Evolutionary conservation across 371 early-diverging fungal species (phyloP).

Genomic region (Mortierella sp.): DNA sequence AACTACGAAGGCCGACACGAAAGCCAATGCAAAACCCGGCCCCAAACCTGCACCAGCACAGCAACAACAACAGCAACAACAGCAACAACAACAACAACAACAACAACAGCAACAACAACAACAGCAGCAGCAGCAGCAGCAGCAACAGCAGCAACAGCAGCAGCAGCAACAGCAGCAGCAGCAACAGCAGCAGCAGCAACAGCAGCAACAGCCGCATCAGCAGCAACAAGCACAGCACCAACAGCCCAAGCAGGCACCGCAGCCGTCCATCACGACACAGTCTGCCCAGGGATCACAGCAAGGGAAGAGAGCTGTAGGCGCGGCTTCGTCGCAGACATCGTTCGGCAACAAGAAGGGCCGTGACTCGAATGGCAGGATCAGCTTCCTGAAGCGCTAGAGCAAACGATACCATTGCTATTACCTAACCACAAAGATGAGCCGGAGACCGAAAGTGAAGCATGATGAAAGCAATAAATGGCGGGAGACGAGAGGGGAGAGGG

Average conservation of each 20-base stretch:
- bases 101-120: constrained; percentile 12
- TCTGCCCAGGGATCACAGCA: constrained; percentile 9
- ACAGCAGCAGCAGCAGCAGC: constrained; percentile 6
- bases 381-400: constrained; percentile 29
- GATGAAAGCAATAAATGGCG: too few species aligned
- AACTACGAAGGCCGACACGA: constrained; percentile 1
- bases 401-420: too few species aligned
- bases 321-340: constrained; percentile 7
- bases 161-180: constrained; percentile 21
- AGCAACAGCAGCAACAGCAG: constrained; percentile 1
- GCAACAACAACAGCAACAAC: constrained; percentile 21
- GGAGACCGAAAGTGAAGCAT: too few species aligned
- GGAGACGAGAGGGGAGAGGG: too few species aligned
- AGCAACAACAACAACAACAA: constrained; percentile 10
- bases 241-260: neutral
- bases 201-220: constrained; percentile 16
- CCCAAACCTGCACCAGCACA: constrained; percentile 8
- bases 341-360: constrained; percentile 19
- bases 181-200: constrained; percentile 12
- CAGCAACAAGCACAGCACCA: constrained; percentile 23
- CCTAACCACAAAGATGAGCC: too few species aligned
- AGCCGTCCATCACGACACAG: neutral
- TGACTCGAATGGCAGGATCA: constrained; percentile 32
- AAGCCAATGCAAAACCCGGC: constrained; percentile 9
- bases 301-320: constrained; percentile 11